These are phyloP conservation scores for Trifolium fragiferum DNA, from an alignment of 306 rosid genomes.

Conservation along the genomic window DNA sequence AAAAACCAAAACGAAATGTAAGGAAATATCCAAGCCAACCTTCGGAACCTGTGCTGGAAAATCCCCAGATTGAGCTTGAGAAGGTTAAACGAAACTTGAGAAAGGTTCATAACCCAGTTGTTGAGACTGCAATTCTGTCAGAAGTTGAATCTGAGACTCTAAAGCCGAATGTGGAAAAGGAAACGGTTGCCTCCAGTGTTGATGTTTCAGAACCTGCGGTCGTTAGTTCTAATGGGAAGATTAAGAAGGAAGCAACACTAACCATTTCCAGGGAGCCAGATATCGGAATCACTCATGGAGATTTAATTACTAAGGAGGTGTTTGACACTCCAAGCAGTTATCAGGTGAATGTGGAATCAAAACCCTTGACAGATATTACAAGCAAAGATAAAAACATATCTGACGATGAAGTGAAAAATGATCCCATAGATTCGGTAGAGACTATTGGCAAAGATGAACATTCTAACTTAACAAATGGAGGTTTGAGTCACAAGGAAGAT, in stretches of 20 bases:
- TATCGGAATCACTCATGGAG: constrained; percentile 60
- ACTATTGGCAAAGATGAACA: constrained; percentile 56
- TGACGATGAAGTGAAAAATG: constrained; percentile 53
- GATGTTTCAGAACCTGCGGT: constrained; percentile 51
- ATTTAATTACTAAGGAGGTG: constrained; percentile 52
- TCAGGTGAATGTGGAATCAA: constrained; percentile 56
- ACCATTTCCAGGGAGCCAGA: constrained; percentile 49
- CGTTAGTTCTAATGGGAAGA: constrained; percentile 52
- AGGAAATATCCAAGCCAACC: constrained; percentile 75
- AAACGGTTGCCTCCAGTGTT: constrained; percentile 44
- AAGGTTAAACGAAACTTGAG: constrained; percentile 93
- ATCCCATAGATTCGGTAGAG: constrained; percentile 55
- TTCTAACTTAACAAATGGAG: constrained; percentile 60
- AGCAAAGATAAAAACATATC: constrained; percentile 53
- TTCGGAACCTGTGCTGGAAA: constrained; percentile 68
- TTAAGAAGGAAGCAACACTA: constrained; percentile 55
- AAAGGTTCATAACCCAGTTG: constrained; percentile 86
- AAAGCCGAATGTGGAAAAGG: constrained; percentile 65
- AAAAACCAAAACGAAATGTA: constrained; percentile 75
- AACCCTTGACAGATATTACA: constrained; percentile 59
- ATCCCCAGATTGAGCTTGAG: constrained; percentile 91
- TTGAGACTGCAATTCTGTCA: constrained; percentile 59
- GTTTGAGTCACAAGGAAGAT: constrained; percentile 70
- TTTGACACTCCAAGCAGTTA: constrained; percentile 48
- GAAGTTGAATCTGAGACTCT: constrained; percentile 65